Evolutionary conservation across 1,139 yeast species (phyloP).

Genomic region (Yamadazyma triangularis): DNA sequence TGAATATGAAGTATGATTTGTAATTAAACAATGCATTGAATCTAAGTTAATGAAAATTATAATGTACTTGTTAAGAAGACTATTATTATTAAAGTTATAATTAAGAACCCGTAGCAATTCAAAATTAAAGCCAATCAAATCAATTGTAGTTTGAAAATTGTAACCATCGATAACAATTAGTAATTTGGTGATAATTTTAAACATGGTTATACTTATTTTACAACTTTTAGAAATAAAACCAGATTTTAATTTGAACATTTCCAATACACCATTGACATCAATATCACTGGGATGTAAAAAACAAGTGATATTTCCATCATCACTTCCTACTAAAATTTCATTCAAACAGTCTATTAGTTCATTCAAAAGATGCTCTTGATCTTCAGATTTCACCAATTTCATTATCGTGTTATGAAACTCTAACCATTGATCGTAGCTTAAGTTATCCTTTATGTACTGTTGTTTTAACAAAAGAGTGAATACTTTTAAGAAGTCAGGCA

Average conservation of each 20-base stretch:
- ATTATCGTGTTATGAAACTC: neutral
- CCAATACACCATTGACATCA: neutral
- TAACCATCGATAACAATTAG: neutral
- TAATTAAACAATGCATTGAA: neutral
- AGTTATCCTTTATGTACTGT: constrained; percentile 12
- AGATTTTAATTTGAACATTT: neutral
- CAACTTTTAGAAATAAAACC: neutral
- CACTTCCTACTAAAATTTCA: neutral
- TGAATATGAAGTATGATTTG: neutral
- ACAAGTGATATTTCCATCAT: no score
- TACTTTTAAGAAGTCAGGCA: constrained; percentile 6
- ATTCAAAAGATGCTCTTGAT: neutral
- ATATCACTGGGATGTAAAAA: neutral
- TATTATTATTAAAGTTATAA: constrained; percentile 6
- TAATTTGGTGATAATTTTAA: neutral
- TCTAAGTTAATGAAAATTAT: constrained; percentile 10
- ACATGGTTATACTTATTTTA: neutral
- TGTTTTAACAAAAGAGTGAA: constrained; percentile 8
- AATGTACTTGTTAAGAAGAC: constrained; percentile 7
- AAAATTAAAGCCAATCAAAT: constrained; percentile 6
- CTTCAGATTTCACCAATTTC: neutral
- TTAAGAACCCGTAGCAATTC: constrained; percentile 2
- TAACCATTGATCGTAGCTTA: constrained; percentile 9
- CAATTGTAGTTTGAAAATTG: neutral
- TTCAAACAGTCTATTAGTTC: neutral